Percentiles rank a stretch among this genome's conserved stretches.
phyloP scores from a whole-genome alignment of 768 basidiomycete species.

The Boletus insuetus region DNA sequence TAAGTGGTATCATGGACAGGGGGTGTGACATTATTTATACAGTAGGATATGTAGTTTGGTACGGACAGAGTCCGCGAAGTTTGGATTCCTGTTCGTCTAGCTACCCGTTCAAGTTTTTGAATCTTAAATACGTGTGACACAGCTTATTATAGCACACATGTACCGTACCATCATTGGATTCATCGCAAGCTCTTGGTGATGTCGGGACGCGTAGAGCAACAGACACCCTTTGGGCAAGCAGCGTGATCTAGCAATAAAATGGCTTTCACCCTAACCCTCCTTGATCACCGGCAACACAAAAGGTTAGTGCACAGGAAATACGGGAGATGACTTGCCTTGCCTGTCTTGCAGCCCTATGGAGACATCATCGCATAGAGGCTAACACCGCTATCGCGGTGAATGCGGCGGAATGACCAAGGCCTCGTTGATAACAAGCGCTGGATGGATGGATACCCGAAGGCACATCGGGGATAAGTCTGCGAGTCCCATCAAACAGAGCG shows the following conservation, averaged over 20 bases:
- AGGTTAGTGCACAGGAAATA: background rate
- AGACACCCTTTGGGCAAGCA: background rate
- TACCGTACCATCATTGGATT: background rate
- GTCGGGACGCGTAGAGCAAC: slow-evolving; percentile 3
- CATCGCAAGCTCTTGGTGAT: slow-evolving; percentile 1
- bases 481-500: background rate
- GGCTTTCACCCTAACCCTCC: slow-evolving; percentile 5
- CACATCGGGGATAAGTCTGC: background rate
- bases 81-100: too few relatives aligned
- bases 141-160: too few relatives aligned
- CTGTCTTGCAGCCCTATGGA: slow-evolving; percentile 1
- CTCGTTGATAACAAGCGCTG: slow-evolving; percentile 2
- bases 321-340: background rate
- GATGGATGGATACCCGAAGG: background rate
- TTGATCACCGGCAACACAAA: background rate
- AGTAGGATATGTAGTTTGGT: too few relatives aligned
- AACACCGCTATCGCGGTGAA: background rate
- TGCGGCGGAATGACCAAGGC: background rate
- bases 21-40: too few relatives aligned
- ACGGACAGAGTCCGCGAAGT: too few relatives aligned
- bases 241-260: background rate
- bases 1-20: too few relatives aligned
- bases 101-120: too few relatives aligned
- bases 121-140: too few relatives aligned
- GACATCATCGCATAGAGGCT: background rate